Percentiles rank a stretch among this genome's conserved stretches.
These are phyloP conservation scores for Melampsora americana DNA, from an alignment of 1,284 basidiomycete genomes.

Conservation along the genomic window DNA sequence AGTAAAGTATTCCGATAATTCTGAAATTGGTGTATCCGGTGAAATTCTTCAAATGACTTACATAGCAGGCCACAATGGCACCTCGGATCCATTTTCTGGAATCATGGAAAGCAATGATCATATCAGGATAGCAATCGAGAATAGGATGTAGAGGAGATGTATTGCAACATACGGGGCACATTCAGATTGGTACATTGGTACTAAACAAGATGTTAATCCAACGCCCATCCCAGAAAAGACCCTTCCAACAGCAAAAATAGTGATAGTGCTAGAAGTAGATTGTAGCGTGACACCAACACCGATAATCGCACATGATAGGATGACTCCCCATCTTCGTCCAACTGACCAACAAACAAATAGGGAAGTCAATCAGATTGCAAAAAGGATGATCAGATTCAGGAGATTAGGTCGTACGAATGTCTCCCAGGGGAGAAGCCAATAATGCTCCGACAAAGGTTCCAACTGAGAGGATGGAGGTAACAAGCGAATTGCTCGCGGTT, in stretches of 20 bases:
- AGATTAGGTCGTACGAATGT: neutral
- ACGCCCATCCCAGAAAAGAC: neutral
- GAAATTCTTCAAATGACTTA: neutral
- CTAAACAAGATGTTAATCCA: conserved; percentile 1
- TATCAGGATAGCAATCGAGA: neutral
- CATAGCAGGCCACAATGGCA: conserved; percentile 1
- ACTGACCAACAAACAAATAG: neutral
- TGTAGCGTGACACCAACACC: neutral
- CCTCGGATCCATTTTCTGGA: neutral
- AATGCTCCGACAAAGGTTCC: conserved; percentile 10
- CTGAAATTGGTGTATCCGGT: neutral
- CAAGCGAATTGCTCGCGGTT: neutral
- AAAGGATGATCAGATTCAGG: neutral
- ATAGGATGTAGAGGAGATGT: neutral
- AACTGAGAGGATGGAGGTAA: conserved; percentile 2
- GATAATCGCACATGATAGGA: neutral
- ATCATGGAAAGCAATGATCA: neutral
- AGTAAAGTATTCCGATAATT: neutral
- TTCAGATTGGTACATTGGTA: conserved; percentile 14
- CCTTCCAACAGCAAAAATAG: neutral
- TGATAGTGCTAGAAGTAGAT: neutral
- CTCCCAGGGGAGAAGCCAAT: neutral
- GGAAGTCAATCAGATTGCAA: neutral
- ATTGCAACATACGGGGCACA: neutral
- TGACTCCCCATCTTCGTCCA: neutral